phyloP scores from a whole-genome alignment of 2,329 filamentous ascomycete genomes.

The Thielaviopsis euricoi region DNA sequence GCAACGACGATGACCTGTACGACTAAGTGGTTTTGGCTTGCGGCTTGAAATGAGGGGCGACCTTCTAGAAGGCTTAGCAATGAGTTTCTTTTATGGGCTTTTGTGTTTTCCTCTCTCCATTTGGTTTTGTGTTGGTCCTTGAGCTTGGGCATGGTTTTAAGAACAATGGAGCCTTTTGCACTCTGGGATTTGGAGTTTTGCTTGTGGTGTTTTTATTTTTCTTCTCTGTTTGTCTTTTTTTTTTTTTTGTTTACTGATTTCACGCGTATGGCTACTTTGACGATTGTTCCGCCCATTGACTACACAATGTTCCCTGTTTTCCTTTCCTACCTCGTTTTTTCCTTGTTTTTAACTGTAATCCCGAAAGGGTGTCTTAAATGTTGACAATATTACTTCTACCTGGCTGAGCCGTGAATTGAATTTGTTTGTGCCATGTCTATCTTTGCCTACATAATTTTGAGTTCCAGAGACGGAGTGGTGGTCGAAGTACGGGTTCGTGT shows the following conservation, averaged over 20 bases:
- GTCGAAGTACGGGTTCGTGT: too few species aligned
- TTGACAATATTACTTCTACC: not conserved
- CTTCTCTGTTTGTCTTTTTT: constrained; percentile 1
- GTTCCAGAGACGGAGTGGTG: too few species aligned
- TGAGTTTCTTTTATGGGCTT: not conserved
- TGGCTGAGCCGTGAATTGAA: not conserved
- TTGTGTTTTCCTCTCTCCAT: not conserved
- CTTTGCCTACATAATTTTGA: not conserved
- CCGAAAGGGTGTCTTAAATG: not conserved
- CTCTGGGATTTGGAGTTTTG: constrained; percentile 9
- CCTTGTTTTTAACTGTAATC: too few species aligned
- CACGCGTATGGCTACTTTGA: constrained; percentile 18
- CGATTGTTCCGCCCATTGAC: constrained; percentile 13
- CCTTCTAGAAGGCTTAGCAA: not conserved
- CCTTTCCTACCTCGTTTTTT: too few species aligned
- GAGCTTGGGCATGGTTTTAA: not conserved
- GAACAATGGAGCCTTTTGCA: constrained; percentile 5
- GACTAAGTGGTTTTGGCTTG: constrained; percentile 27
- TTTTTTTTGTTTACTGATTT: not conserved
- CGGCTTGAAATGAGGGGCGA: not conserved
- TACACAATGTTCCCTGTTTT: not conserved
- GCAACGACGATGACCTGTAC: constrained; percentile 93
- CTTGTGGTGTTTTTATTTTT: not conserved
- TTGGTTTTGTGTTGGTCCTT: not conserved
- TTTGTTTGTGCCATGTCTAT: not conserved